Evolutionary conservation across 2,329 filamentous ascomycete genomes (phyloP).

Genomic region (Fusarium longipes): DNA sequence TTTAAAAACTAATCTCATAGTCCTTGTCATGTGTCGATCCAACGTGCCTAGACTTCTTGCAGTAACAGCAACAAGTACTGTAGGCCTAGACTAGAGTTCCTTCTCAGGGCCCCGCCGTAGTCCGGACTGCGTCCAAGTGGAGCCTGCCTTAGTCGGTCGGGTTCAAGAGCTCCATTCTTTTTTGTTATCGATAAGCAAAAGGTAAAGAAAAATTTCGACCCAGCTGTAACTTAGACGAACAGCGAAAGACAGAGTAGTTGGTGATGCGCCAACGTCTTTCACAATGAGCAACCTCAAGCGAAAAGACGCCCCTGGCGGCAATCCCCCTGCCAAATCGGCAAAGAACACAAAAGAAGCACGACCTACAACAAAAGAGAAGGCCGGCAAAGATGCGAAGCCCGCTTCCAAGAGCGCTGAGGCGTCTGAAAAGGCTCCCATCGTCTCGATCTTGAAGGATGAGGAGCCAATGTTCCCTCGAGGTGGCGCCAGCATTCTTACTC

Average conservation of each 20-base stretch:
- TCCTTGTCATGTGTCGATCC: conserved; percentile 39
- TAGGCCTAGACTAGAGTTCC: conserved; percentile 12
- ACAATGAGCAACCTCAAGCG: conserved; percentile 68
- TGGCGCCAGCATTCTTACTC: conserved; percentile 88
- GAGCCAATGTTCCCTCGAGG: conserved; percentile 93
- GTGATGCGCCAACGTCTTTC: conserved; percentile 46
- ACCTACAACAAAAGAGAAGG: conserved; percentile 59
- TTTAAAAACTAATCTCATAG: conserved; percentile 22
- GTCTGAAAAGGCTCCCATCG: conserved; percentile 51
- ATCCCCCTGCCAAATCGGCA: conserved; percentile 61
- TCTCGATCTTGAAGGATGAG: conserved; percentile 74
- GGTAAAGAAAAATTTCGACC: conserved; percentile 16
- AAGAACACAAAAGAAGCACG: conserved; percentile 59
- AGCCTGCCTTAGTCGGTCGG: background rate
- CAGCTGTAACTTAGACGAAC: conserved; percentile 21
- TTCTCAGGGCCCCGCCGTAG: conserved; percentile 7
- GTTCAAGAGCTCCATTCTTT: conserved; percentile 10
- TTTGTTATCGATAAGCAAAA: conserved; percentile 30
- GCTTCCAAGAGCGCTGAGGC: conserved; percentile 46
- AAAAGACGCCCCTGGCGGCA: conserved; percentile 66
- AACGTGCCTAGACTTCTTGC: conserved; percentile 26
- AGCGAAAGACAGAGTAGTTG: conserved; percentile 39
- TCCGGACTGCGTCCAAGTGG: conserved; percentile 7
- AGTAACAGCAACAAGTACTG: too few species aligned
- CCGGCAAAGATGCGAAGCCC: conserved; percentile 48